A percentile compares a stretch with the other conserved stretches of the same genome.
phyloP scores from a whole-genome alignment of 164 flowering plant genomes.

The Dillenia suffruticosa region DNA sequence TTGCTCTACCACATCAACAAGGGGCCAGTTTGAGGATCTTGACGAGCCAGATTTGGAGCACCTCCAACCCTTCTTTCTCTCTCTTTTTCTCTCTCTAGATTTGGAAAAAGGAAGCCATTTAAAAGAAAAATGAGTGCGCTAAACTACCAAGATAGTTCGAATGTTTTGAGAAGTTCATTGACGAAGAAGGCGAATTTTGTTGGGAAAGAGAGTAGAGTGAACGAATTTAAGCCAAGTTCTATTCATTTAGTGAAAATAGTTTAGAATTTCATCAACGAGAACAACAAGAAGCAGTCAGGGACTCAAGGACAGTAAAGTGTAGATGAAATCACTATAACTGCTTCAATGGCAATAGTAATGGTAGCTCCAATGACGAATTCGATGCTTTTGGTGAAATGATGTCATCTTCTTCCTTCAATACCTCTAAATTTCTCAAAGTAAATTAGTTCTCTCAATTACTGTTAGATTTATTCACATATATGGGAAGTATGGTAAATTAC shows the following conservation, averaged over 20 bases:
- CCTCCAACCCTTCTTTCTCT: too few relatives aligned
- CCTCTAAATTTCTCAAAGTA: slow-evolving; percentile 67
- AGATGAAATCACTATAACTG: slow-evolving; percentile 80
- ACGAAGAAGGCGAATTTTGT: slow-evolving; percentile 35
- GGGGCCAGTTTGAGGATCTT: too few relatives aligned
- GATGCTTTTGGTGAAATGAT: slow-evolving; percentile 46
- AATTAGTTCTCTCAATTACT: too few relatives aligned
- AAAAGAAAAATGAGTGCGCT: too few relatives aligned
- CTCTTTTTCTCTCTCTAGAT: too few relatives aligned
- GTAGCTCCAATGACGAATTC: slow-evolving; percentile 76
- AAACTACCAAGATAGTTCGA: slow-evolving; percentile 9
- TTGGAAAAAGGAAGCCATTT: too few relatives aligned
- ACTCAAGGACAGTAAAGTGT: slow-evolving; percentile 43
- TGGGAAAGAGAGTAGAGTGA: slow-evolving; percentile 26
- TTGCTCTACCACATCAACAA: too few relatives aligned
- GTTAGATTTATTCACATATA: too few relatives aligned
- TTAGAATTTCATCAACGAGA: slow-evolving; percentile 73
- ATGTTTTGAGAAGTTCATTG: slow-evolving; percentile 47
- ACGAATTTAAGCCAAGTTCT: slow-evolving; percentile 86
- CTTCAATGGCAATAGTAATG: slow-evolving; percentile 66
- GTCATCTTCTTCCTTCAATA: slow-evolving; percentile 31
- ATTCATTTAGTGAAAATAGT: slow-evolving; percentile 84
- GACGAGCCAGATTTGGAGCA: too few relatives aligned
- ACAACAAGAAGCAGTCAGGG: slow-evolving; percentile 45
- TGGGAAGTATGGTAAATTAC: too few relatives aligned